These are phyloP conservation scores for Senecio squalidus DNA, from an alignment of 140 eudicot genomes.

Conservation along the genomic window DNA sequence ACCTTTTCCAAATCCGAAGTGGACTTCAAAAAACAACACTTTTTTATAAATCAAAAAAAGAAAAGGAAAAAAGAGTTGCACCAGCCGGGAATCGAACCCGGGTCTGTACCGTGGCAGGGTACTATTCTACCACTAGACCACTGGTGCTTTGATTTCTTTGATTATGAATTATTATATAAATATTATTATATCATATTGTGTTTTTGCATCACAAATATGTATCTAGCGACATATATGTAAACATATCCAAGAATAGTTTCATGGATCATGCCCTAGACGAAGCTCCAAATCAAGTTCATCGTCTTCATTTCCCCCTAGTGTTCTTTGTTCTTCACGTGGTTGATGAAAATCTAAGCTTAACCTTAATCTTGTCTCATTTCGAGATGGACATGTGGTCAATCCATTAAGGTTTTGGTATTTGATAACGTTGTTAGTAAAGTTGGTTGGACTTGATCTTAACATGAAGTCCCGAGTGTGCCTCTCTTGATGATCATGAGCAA, in stretches of 20 bases:
- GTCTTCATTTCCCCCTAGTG: slow-evolving; percentile 18
- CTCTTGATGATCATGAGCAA: slow-evolving; percentile 29
- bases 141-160: no score
- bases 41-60: no score
- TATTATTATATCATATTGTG: background rate
- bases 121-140: background rate
- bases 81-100: slow-evolving; percentile 94
- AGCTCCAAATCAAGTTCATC: slow-evolving; percentile 77
- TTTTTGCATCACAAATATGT: background rate
- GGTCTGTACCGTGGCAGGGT: slow-evolving; percentile 65
- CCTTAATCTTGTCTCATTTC: slow-evolving; percentile 36
- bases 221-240: background rate
- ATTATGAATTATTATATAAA: background rate
- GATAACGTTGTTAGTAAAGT: background rate
- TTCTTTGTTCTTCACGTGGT: slow-evolving; percentile 20
- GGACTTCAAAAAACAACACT: no score
- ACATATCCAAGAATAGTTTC: background rate
- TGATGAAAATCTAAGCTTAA: slow-evolving; percentile 34
- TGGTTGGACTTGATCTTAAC: slow-evolving; percentile 17
- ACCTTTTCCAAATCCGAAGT: no score
- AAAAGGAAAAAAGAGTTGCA: slow-evolving; percentile 19
- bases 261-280: slow-evolving; percentile 40
- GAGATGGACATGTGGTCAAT: slow-evolving; percentile 11
- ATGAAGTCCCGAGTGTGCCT: slow-evolving; percentile 31
- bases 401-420: slow-evolving; percentile 16